Base-by-base conservation (phyloP, 306 rosid genomes). In the Notholithocarpus densiflorus region DNA sequence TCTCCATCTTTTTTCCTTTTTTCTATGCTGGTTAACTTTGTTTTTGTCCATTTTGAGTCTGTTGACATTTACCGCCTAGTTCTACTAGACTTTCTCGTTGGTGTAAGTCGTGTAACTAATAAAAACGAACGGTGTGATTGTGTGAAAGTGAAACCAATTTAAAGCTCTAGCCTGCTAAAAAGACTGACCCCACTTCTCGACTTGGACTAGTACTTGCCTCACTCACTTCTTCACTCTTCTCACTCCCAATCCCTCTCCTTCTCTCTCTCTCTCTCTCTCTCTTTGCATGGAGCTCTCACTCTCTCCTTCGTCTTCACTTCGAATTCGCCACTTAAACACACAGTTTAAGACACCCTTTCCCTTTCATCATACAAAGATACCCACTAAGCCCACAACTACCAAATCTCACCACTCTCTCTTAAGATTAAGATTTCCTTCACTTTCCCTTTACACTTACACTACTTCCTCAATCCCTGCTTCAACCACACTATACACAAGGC, bases 201-300 rank as follows among this genome's bases (percentile, higher is more conserved):
- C 45, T 7, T 26, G 68, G 40, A 18, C 51, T 19, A 34, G 0
- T 66, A 13, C 23, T 19, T 20, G 15, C 45, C 34, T 20, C 45
- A 2, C 34, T 20, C 45, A 2, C 45, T 37, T 2, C 45, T 8
- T 40, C 12, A 8, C 45, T 1, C 24, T 66, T 19, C 51, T 18
- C 72, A 9, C 32, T 45, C 72, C 71, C 52, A 17, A 66, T 66
- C 72, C 34, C 51, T 66, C 26, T 66, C 51, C 37, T 29, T 62
- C 10, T 27, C 29, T 64, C 17, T 37, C 0, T 65, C 71, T 65
- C 45, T 65, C 24, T 32, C 48, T 37, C 43, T 37, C 2, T 84
- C 82, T 76, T 69, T 79, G 37, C 20, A 90, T 92, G 97, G 96
- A 89, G 88, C 90, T 90, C 83, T 87, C 94, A 31, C 6, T 79